A percentile compares a stretch with the other conserved stretches of the same genome.
These are phyloP conservation scores for Citeromyces siamensis DNA, from an alignment of 1,139 yeast genomes.

Conservation along the genomic window DNA sequence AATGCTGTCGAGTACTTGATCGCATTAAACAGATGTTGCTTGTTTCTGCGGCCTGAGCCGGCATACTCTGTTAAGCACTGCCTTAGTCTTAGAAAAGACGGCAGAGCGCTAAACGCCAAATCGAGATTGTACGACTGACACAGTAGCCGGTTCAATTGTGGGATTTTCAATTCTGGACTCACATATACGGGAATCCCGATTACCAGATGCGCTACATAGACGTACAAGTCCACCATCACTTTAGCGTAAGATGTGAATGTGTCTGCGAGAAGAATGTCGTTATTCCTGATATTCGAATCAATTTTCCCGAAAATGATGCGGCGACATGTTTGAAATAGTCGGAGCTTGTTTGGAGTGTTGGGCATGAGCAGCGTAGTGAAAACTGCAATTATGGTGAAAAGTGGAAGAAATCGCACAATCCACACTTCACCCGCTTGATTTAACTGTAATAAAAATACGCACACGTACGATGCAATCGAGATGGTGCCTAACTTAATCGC, in stretches of 20 bases:
- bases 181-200: slow-evolving; percentile 23
- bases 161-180: slow-evolving; percentile 18
- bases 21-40: slow-evolving; percentile 53
- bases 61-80: slow-evolving; percentile 71
- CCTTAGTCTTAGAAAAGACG: slow-evolving; percentile 58
- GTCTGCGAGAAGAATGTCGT: slow-evolving; percentile 74
- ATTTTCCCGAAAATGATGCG: slow-evolving; percentile 46
- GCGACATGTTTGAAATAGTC: slow-evolving; percentile 33
- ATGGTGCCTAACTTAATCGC: slow-evolving; percentile 16
- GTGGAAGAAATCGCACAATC: slow-evolving; percentile 15
- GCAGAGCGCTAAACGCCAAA: slow-evolving; percentile 36
- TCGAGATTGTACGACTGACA: slow-evolving; percentile 30
- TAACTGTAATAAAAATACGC: slow-evolving; percentile 12
- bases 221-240: slow-evolving; percentile 57
- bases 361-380: slow-evolving; percentile 11
- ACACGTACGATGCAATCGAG: slow-evolving; percentile 16
- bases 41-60: slow-evolving; percentile 29
- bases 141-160: slow-evolving; percentile 21
- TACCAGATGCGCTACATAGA: slow-evolving; percentile 28
- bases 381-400: slow-evolving; percentile 12
- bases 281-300: slow-evolving; percentile 48
- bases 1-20: slow-evolving; percentile 61
- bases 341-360: slow-evolving; percentile 25
- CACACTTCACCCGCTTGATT: slow-evolving; percentile 7
- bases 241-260: slow-evolving; percentile 69